Conservation (phyloP, 352 stramenopile genomes). For the Phytophthora sansomeana region DNA sequence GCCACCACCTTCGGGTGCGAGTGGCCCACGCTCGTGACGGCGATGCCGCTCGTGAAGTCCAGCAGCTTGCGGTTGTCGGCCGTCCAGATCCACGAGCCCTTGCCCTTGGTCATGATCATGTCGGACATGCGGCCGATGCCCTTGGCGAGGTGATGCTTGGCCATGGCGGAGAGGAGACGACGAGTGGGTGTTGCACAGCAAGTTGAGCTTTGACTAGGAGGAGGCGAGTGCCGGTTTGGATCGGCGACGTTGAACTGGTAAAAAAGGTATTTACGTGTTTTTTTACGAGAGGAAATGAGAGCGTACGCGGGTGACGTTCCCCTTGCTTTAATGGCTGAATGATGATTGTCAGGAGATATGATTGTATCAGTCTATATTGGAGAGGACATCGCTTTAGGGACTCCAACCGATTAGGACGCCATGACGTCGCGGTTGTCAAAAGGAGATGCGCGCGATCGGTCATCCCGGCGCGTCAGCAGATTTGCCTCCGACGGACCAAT, state of each 20-base stretch:
- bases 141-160: slow-evolving; percentile 75
- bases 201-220: slow-evolving; percentile 34
- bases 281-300: slow-evolving; percentile 35
- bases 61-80: slow-evolving; percentile 88
- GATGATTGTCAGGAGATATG: background rate
- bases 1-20: slow-evolving; percentile 92
- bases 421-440: slow-evolving; percentile 1
- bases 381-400: slow-evolving; percentile 4
- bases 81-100: slow-evolving; percentile 90
- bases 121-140: slow-evolving; percentile 88
- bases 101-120: slow-evolving; percentile 84
- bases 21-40: slow-evolving; percentile 93
- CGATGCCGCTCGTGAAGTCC: slow-evolving; percentile 95
- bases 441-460: slow-evolving; percentile 15
- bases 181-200: slow-evolving; percentile 19
- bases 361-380: background rate
- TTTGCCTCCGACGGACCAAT: slow-evolving; percentile 17
- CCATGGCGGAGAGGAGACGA: slow-evolving; percentile 44
- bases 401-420: background rate
- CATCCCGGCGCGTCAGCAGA: slow-evolving; percentile 16
- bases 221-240: slow-evolving; percentile 3
- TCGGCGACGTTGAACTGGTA: slow-evolving; percentile 37
- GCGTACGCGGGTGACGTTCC: slow-evolving; percentile 33
- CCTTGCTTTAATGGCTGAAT: slow-evolving; percentile 12
- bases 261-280: slow-evolving; percentile 36